Conservation (phyloP, 1,139 yeast genomes). For the Saccharomycopsis crataegensis region DNA sequence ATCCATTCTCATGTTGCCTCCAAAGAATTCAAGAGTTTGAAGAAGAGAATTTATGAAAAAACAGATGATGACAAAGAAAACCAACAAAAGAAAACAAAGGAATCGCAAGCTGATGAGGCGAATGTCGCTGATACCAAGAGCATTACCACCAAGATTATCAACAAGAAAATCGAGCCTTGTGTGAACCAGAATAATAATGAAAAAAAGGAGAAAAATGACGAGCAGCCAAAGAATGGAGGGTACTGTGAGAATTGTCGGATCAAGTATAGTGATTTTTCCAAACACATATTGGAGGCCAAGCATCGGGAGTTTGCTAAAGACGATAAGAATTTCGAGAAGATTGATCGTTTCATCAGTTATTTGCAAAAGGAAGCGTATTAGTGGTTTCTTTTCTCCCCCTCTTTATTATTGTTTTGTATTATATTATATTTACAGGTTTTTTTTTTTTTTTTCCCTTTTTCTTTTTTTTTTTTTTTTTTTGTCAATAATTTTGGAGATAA, state of each 20-base stretch:
- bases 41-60: slow-evolving; percentile 36
- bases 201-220: slow-evolving; percentile 21
- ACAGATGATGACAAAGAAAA: slow-evolving; percentile 8
- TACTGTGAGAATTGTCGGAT: slow-evolving; percentile 94
- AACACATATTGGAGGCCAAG: slow-evolving; percentile 61
- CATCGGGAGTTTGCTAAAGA: slow-evolving; percentile 79
- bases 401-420: not conserved
- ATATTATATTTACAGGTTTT: not conserved
- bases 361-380: not conserved
- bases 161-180: not conserved
- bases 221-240: slow-evolving; percentile 40
- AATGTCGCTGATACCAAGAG: slow-evolving; percentile 5
- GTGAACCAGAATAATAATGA: slow-evolving; percentile 19
- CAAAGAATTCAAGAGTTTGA: slow-evolving; percentile 53
- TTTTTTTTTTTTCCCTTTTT: not conserved
- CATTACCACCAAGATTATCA: not conserved
- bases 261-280: slow-evolving; percentile 73
- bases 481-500: not conserved
- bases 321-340: slow-evolving; percentile 62
- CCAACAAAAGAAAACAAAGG: not conserved
- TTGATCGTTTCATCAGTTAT: slow-evolving; percentile 58
- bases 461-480: not conserved
- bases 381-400: not conserved
- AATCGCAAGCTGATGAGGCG: slow-evolving; percentile 4
- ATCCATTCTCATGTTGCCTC: slow-evolving; percentile 61